Evolutionary conservation across 2,329 filamentous ascomycete species (phyloP).

Genomic region (Epichloe glyceriae): DNA sequence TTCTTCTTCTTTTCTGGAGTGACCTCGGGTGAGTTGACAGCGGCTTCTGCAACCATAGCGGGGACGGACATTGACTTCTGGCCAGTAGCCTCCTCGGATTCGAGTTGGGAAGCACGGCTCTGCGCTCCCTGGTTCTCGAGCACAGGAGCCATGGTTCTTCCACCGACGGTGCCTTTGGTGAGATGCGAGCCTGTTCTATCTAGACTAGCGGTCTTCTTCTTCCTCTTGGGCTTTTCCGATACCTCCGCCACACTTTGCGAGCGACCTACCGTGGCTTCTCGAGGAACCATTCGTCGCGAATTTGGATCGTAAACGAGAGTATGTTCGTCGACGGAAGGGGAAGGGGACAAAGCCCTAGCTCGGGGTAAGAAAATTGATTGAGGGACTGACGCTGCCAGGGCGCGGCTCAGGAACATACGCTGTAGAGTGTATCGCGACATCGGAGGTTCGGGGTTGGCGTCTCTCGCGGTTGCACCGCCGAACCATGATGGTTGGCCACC

Average conservation of each 20-base stretch:
- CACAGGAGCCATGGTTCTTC: slow-evolving; percentile 33
- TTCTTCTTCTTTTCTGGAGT: slow-evolving; percentile 6
- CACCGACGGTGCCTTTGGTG: slow-evolving; percentile 38
- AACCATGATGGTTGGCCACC: slow-evolving; percentile 36
- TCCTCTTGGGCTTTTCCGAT: slow-evolving; percentile 28
- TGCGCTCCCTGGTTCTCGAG: slow-evolving; percentile 19
- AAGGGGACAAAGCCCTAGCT: slow-evolving; percentile 21
- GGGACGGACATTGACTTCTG: not conserved
- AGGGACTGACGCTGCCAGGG: slow-evolving; percentile 34
- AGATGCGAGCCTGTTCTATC: slow-evolving; percentile 32
- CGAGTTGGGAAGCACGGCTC: slow-evolving; percentile 1
- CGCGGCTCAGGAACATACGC: slow-evolving; percentile 20
- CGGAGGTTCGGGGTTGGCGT: slow-evolving; percentile 33
- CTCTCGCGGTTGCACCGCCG: slow-evolving; percentile 28
- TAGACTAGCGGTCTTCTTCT: slow-evolving; percentile 22
- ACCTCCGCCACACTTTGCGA: slow-evolving; percentile 28
- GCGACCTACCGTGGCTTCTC: slow-evolving; percentile 26
- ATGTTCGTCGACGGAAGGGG: slow-evolving; percentile 20
- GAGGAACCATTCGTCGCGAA: slow-evolving; percentile 48
- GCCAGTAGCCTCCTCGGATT: not conserved
- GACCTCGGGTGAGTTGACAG: not conserved
- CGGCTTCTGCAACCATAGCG: not conserved
- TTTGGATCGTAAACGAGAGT: slow-evolving; percentile 52
- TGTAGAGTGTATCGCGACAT: slow-evolving; percentile 23
- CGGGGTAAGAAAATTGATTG: slow-evolving; percentile 47